phyloP scores from a whole-genome alignment of 2,329 filamentous ascomycete species.

The Kalaharituber pfeilii region DNA sequence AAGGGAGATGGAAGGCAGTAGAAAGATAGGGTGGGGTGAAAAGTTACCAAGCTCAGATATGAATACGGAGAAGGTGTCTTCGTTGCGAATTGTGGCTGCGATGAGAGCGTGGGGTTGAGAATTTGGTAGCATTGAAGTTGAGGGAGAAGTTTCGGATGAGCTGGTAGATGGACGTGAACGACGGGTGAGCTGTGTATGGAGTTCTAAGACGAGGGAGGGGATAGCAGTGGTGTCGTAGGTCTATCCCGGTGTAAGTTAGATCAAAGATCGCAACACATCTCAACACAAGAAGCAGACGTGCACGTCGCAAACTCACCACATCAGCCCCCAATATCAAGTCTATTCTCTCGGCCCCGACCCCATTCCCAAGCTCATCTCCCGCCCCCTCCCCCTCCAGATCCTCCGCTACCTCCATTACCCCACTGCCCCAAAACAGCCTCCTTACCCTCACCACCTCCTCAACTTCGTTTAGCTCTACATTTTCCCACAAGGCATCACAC shows the following conservation, averaged over 20 bases:
- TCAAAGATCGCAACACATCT: neutral
- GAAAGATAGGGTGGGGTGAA: neutral
- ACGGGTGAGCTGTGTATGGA: conserved; percentile 41
- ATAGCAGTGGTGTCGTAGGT: conserved; percentile 54
- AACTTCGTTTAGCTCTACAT: conserved; percentile 50
- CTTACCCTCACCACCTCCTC: conserved; percentile 33
- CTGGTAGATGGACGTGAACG: too few species aligned
- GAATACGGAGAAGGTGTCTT: conserved; percentile 49
- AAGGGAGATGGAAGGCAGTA: neutral
- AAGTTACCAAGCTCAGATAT: conserved; percentile 35
- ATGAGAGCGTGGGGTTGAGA: conserved; percentile 45
- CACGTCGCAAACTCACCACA: conserved; percentile 28
- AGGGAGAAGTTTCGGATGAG: too few species aligned
- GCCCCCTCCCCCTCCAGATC: conserved; percentile 31
- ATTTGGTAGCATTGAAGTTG: too few species aligned
- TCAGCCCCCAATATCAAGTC: conserved; percentile 60
- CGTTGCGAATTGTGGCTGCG: conserved; percentile 53
- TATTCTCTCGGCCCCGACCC: conserved; percentile 26
- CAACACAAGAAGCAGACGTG: neutral
- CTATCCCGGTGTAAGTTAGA: conserved; percentile 18
- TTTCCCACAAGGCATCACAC: conserved; percentile 48
- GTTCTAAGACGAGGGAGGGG: conserved; percentile 45
- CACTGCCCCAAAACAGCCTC: conserved; percentile 32
- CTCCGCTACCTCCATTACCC: conserved; percentile 23
- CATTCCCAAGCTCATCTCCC: conserved; percentile 25